Conservation (phyloP, 495 filamentous ascomycete species). For the Penicillium argentinense region DNA sequence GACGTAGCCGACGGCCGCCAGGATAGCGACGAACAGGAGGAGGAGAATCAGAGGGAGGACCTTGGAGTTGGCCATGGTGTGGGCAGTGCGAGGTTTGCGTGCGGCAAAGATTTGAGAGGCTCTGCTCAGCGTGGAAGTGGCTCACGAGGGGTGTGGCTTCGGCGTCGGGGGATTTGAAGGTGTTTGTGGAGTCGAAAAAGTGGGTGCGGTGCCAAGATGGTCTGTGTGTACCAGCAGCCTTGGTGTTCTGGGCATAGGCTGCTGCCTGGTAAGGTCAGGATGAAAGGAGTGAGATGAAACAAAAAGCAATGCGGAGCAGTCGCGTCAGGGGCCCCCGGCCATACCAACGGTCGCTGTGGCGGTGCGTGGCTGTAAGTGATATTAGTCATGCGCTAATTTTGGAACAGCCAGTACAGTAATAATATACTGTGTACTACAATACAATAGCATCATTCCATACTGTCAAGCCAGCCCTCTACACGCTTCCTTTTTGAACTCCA, state of each 20-base stretch:
- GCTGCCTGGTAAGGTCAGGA: background rate
- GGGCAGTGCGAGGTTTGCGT: background rate
- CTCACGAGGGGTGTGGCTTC: background rate
- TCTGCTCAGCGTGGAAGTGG: background rate
- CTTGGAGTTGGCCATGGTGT: slow-evolving; percentile 27
- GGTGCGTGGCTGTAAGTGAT: too few relatives aligned
- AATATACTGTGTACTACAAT: too few relatives aligned
- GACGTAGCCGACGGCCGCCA: slow-evolving; percentile 69
- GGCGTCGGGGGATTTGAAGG: background rate
- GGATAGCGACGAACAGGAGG: slow-evolving; percentile 58
- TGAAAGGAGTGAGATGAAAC: too few relatives aligned
- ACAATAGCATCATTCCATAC: slow-evolving; percentile 3
- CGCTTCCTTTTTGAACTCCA: background rate
- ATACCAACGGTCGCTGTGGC: too few relatives aligned
- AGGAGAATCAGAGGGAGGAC: slow-evolving; percentile 75
- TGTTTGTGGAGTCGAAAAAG: background rate
- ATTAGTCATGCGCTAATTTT: too few relatives aligned
- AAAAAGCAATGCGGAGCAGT: too few relatives aligned
- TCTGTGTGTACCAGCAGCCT: background rate
- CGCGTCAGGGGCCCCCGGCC: too few relatives aligned
- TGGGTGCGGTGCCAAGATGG: background rate
- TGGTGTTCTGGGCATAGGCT: slow-evolving; percentile 1
- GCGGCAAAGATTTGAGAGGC: background rate
- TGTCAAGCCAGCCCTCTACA: slow-evolving; percentile 7
- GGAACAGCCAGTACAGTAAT: too few relatives aligned